phyloP scores from a whole-genome alignment of 139 green algal species.

The Astrephomene gubernaculifera region DNA sequence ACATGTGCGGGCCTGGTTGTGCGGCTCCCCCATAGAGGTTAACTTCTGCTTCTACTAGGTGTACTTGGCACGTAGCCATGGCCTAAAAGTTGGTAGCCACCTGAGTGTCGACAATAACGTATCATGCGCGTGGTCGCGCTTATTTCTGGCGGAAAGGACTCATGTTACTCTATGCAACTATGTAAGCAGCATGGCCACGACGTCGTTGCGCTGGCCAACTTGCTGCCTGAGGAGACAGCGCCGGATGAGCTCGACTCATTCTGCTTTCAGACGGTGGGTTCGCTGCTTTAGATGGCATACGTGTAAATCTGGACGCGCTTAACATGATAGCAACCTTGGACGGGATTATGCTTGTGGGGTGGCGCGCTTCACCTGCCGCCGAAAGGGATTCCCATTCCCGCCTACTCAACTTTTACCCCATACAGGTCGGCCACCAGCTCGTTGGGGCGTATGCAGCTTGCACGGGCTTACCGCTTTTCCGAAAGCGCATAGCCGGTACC shows the following conservation, averaged over 20 bases:
- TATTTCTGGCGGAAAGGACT: conserved; percentile 58
- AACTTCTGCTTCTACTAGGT: no score
- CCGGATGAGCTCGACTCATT: conserved; percentile 93
- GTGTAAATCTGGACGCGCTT: no score
- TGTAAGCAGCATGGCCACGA: conserved; percentile 54
- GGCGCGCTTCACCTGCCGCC: no score
- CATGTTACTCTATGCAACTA: conserved; percentile 52
- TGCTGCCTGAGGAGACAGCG: conserved; percentile 47
- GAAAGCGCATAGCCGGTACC: conserved; percentile 75
- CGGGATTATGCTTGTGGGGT: not conserved
- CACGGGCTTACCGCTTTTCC: conserved; percentile 89
- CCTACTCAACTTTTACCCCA: not conserved
- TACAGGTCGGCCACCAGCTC: conserved; percentile 88
- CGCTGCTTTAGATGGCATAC: not conserved
- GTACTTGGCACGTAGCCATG: no score
- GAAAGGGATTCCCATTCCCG: not conserved
- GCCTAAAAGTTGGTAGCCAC: no score
- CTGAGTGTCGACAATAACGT: no score
- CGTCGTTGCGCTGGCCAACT: conserved; percentile 60
- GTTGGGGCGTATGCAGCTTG: conserved; percentile 85
- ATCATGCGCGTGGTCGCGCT: conserved; percentile 44
- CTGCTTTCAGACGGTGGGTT: conserved; percentile 94
- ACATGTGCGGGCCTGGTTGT: no score
- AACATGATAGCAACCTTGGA: not conserved
- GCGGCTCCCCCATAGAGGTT: no score